Conservation (phyloP, 352 stramenopile species). For the Vaucheria bursata region DNA sequence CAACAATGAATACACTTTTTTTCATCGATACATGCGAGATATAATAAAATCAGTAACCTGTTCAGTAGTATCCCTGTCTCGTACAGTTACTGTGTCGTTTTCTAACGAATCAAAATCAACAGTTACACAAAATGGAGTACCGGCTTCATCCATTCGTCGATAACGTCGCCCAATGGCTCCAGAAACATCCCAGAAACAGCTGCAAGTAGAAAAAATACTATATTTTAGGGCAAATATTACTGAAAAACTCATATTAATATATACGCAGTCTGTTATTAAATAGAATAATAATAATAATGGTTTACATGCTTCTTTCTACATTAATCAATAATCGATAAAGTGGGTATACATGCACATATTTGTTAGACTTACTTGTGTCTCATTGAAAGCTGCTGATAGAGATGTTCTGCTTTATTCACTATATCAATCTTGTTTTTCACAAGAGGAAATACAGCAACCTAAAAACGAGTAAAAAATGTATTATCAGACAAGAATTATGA, state of each 20-base stretch:
- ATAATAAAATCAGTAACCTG: no score
- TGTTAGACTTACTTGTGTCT: constrained; percentile 57
- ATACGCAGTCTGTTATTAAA: no score
- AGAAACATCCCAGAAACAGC: constrained; percentile 55
- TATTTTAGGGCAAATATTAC: no score
- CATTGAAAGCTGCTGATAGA: constrained; percentile 77
- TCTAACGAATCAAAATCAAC: constrained; percentile 94
- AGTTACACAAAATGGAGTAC: constrained; percentile 91
- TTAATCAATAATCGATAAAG: no score
- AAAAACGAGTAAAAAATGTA: no score
- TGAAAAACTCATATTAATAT: no score
- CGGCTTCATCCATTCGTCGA: constrained; percentile 89
- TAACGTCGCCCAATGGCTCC: constrained; percentile 75
- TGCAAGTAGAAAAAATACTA: no score
- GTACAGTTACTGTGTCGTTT: constrained; percentile 85
- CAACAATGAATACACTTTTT: no score
- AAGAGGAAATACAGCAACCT: constrained; percentile 74
- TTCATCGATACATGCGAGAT: no score
- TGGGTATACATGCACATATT: neutral
- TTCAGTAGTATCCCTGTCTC: constrained; percentile 86
- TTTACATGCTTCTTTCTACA: no score
- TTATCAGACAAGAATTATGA: no score
- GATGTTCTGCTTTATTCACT: constrained; percentile 66
- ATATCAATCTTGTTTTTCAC: constrained; percentile 85
- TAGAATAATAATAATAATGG: no score